phyloP scores from a whole-genome alignment of 164 flowering plant species.

The Vitis rotundifolia region DNA sequence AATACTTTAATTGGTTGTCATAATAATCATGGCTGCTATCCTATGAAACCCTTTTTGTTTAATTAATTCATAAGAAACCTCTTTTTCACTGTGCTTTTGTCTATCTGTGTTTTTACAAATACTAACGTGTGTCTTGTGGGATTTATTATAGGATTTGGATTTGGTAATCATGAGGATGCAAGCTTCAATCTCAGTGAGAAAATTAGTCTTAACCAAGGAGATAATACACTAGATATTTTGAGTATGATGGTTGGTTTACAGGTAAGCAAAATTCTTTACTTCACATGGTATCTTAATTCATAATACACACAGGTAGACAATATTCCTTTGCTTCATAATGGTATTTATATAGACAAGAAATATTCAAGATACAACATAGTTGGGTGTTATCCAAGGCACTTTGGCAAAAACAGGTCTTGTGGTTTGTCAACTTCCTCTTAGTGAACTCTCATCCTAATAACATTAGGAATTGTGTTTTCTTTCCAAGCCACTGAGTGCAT shows the following conservation, averaged over 20 bases:
- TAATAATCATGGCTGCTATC: neutral
- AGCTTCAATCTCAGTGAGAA: slow-evolving; percentile 37
- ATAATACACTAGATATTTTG: slow-evolving; percentile 50
- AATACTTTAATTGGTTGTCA: neutral
- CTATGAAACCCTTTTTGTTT: neutral
- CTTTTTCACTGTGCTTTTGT: neutral
- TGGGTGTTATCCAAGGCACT: too few relatives aligned
- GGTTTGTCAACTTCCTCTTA: too few relatives aligned
- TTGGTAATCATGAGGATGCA: slow-evolving; percentile 60
- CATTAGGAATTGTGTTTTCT: too few relatives aligned
- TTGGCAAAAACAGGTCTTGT: too few relatives aligned
- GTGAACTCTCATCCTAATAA: too few relatives aligned
- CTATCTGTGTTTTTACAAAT: neutral
- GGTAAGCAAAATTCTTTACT: slow-evolving; percentile 24
- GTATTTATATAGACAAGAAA: too few relatives aligned
- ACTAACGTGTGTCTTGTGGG: neutral
- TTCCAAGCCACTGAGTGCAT: too few relatives aligned
- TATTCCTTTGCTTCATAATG: too few relatives aligned
- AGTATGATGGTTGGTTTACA: slow-evolving; percentile 66
- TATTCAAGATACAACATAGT: too few relatives aligned
- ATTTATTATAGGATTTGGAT: slow-evolving; percentile 45
- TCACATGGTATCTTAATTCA: slow-evolving; percentile 1
- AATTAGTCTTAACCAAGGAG: slow-evolving; percentile 42
- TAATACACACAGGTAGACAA: neutral
- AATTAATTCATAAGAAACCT: neutral